A percentile compares a stretch with the other conserved stretches of the same genome.
phyloP scores from a whole-genome alignment of 1,284 basidiomycete genomes.

The Malassezia sp. region DNA sequence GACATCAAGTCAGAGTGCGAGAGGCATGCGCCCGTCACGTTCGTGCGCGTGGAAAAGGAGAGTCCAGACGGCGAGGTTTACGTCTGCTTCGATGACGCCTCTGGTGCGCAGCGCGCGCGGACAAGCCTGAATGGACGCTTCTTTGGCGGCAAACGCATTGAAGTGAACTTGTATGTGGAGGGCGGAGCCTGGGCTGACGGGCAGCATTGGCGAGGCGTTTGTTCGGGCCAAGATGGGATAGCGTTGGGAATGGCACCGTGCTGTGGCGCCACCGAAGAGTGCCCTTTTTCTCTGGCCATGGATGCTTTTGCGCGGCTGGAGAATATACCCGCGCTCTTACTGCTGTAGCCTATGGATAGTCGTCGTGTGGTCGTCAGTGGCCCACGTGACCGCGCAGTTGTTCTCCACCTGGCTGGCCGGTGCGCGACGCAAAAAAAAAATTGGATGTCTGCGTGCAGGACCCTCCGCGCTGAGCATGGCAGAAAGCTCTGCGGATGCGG shows the following conservation, averaged over 20 bases:
- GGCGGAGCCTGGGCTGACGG: background rate
- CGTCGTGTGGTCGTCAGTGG: no score
- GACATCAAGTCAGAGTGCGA: slow-evolving; percentile 92
- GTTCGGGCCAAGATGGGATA: slow-evolving; percentile 5
- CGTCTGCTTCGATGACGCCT: slow-evolving; percentile 71
- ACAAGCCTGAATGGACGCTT: slow-evolving; percentile 75
- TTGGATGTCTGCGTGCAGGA: no score
- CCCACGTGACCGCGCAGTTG: no score
- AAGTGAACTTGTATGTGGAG: slow-evolving; percentile 34
- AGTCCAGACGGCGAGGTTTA: slow-evolving; percentile 78
- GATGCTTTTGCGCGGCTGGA: no score
- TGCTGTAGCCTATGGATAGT: no score
- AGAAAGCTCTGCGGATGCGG: no score
- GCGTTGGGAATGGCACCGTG: no score
- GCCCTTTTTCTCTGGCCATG: no score
- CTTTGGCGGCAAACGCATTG: slow-evolving; percentile 40
- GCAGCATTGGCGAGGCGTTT: slow-evolving; percentile 8
- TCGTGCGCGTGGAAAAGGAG: slow-evolving; percentile 87
- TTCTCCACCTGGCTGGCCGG: no score
- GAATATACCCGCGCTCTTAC: no score
- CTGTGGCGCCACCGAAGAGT: background rate
- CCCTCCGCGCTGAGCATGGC: no score
- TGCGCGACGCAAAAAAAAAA: no score
- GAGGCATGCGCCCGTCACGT: slow-evolving; percentile 68
- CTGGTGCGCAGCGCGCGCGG: slow-evolving; percentile 69